Evolutionary conservation across 257 asterid species (phyloP).

Genomic region (Solanum verrucosum): DNA sequence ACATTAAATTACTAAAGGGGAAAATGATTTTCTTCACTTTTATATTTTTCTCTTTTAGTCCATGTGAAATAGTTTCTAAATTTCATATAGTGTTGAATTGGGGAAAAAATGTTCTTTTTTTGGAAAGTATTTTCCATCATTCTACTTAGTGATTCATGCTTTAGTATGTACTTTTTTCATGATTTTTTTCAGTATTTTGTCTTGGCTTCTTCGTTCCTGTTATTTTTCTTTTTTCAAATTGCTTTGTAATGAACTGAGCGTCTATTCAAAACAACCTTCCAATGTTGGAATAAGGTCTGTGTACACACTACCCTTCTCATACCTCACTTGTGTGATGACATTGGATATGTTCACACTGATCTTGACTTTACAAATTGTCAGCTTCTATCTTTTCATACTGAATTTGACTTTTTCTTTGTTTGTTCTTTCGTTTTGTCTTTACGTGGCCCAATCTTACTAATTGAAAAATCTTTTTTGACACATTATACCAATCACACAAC

Average conservation of each 20-base stretch:
- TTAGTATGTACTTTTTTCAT: not conserved
- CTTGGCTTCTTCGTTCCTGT: not conserved
- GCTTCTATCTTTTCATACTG: not conserved
- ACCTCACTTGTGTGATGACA: not conserved
- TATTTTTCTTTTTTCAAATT: not conserved
- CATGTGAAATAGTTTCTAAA: not conserved
- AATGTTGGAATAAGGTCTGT: accelerated
- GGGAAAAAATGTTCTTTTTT: not conserved
- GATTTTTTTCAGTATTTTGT: not conserved
- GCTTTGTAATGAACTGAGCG: not conserved
- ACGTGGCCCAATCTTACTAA: not conserved
- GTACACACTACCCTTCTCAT: not conserved
- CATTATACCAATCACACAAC: not conserved
- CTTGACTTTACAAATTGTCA: not conserved
- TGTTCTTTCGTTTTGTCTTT: not conserved
- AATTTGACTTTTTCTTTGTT: not conserved
- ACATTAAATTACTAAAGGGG: not conserved
- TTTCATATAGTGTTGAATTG: not conserved
- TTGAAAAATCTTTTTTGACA: not conserved
- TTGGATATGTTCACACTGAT: not conserved
- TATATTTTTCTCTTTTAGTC: not conserved
- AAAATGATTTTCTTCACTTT: not conserved
- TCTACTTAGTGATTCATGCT: not conserved
- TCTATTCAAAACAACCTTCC: not conserved
- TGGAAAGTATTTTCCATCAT: not conserved